Percentiles rank a stretch among this genome's conserved stretches.
These are phyloP conservation scores for Fusarium sp. DNA, from an alignment of 2,329 filamentous ascomycete genomes.

Conservation along the genomic window DNA sequence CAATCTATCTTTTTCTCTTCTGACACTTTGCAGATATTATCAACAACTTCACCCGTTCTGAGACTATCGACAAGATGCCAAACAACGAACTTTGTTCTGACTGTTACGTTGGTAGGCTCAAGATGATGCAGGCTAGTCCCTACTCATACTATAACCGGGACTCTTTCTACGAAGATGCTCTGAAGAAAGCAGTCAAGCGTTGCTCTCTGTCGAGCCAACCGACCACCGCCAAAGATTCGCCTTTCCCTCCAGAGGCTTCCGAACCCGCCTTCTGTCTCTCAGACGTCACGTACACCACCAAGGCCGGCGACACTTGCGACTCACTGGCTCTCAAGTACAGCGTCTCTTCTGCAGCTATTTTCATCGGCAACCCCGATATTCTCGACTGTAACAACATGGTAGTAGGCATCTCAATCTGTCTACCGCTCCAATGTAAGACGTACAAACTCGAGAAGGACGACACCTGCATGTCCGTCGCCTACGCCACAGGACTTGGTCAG, in stretches of 20 bases:
- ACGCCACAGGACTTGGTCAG: background rate
- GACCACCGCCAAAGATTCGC: constrained; percentile 12
- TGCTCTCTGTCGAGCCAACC: constrained; percentile 12
- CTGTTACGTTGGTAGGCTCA: constrained; percentile 26
- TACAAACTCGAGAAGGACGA: constrained; percentile 1
- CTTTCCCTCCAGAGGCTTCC: constrained; percentile 8
- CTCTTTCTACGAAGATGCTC: constrained; percentile 21
- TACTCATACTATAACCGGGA: constrained; percentile 22
- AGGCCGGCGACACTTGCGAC: constrained; percentile 24
- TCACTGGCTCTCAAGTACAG: constrained; percentile 24
- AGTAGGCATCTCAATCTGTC: constrained; percentile 1
- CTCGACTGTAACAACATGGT: constrained; percentile 22
- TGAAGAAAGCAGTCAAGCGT: constrained; percentile 9
- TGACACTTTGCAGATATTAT: constrained; percentile 8
- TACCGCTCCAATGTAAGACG: constrained; percentile 28
- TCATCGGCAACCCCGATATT: constrained; percentile 25
- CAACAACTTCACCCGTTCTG: background rate
- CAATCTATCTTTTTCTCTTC: background rate
- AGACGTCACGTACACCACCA: constrained; percentile 7
- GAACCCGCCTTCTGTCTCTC: constrained; percentile 26
- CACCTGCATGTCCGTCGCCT: background rate
- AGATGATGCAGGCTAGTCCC: constrained; percentile 35
- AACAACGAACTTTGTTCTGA: constrained; percentile 20
- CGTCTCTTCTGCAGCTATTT: constrained; percentile 28
- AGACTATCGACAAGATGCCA: constrained; percentile 12